Evolutionary conservation across 179 eudicot genomes (phyloP).

Genomic region (Actinidia chinensis): DNA sequence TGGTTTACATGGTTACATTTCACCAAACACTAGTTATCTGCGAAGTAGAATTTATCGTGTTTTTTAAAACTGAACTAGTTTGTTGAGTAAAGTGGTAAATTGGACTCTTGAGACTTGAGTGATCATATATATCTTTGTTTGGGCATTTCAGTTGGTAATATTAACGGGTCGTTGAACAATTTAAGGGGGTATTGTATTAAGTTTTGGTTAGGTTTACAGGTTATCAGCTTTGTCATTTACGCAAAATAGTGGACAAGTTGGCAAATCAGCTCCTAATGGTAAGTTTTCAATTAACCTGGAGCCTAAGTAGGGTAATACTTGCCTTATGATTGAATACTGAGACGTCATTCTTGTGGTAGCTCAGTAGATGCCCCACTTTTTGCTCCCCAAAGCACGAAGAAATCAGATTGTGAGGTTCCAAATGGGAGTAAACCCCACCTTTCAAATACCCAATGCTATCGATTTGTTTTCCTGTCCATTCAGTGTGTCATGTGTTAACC

Average conservation of each 20-base stretch:
- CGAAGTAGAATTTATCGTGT: not conserved
- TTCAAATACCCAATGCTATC: not conserved
- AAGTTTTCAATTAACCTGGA: not conserved
- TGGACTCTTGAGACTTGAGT: not conserved
- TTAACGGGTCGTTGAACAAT: not conserved
- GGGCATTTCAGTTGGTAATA: not conserved
- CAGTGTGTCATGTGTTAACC: not conserved
- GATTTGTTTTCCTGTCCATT: not conserved
- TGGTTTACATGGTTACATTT: not conserved
- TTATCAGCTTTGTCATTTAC: not conserved
- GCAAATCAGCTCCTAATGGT: not conserved
- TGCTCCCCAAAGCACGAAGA: not conserved
- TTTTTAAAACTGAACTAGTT: constrained; percentile 1
- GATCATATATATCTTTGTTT: not conserved
- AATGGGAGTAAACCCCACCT: not conserved
- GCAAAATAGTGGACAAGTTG: not conserved
- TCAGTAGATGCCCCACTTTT: not conserved
- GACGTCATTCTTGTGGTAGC: not conserved
- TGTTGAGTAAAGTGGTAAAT: too few species aligned
- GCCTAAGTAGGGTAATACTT: not conserved
- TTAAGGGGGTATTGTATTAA: not conserved
- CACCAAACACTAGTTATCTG: too few species aligned
- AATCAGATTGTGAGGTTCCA: not conserved
- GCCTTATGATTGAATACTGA: not conserved
- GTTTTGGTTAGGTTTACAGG: not conserved